Evolutionary conservation across 805 yeast species (phyloP), one percentile per base, ranked within the genome.

Genomic region (Candida nanaspora): DNA sequence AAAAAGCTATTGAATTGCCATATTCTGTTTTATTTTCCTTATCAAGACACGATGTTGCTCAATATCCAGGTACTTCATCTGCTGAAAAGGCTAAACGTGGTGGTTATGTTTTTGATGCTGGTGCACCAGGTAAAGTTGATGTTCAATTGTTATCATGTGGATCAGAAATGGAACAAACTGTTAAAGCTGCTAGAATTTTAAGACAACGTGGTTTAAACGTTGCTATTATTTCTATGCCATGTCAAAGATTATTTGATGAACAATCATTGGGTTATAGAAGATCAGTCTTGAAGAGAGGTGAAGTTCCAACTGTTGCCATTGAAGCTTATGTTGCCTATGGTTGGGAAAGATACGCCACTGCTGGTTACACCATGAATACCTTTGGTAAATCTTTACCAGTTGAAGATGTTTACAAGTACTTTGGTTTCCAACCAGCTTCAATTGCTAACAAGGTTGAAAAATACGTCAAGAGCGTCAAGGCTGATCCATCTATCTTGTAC

Each of bases 381-480:
- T 93, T 93, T 63, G 98, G 98, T 77, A 93, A 89, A 47, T 88
- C 97, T 45, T 98, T 95, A 64, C 84, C 86, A 65, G 93, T 82
- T 61, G 67, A 69, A 43, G 86, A 84, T 48, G 76, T 91, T 47
- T 93, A 80, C 82, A 78, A 85, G 67, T 70, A 60, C 72, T 86
- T 91, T 55, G 96, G 77, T 51, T 93, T 93, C 75, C 87, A 94
- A 41, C 83, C 93, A 47, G 96, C 86, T 63, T 96, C 95, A 51
- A 74, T 93, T 65, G 91, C 94, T 56, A 71, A 76, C 57, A 86
- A 89, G 68, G 97, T 88, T 50, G 68, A 70, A 52, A 80, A 81
- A 72, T 81, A 89, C 47, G 70, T 84, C 56, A 74, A 77, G 48
- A 15, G 40, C 18, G 42, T 41, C 28, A 32, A 39, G 8, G 38